Percentiles rank a stretch among this genome's conserved stretches.
Evolutionary conservation across 2,329 filamentous ascomycete genomes (phyloP).

Genomic region (Colletotrichum euphorbiae): DNA sequence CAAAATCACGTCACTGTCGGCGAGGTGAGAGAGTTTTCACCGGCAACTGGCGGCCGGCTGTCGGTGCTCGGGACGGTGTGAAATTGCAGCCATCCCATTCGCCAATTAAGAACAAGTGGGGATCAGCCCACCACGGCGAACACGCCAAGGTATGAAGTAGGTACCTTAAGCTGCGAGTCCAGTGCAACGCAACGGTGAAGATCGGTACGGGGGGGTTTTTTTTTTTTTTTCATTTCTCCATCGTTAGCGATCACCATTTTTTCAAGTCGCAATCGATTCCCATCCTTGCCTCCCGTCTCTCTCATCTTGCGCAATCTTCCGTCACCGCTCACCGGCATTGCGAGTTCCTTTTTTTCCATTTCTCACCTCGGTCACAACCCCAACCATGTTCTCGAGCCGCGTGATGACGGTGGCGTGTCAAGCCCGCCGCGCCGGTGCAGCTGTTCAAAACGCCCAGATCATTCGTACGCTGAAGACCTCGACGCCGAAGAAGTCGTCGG

Average conservation of each 20-base stretch:
- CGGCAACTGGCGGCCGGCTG: background rate
- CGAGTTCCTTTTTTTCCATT: background rate
- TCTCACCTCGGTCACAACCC: background rate
- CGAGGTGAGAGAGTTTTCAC: background rate
- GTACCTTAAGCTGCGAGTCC: too few species aligned
- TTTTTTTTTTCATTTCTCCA: too few species aligned
- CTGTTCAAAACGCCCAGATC: slow-evolving; percentile 1
- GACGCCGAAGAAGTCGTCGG: background rate
- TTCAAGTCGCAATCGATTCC: background rate
- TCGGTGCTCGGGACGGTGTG: slow-evolving; percentile 1
- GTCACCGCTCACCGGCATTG: background rate
- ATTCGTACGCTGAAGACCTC: slow-evolving; percentile 4
- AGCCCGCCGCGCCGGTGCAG: slow-evolving; percentile 23
- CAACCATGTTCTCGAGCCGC: slow-evolving; percentile 43
- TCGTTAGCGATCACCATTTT: background rate
- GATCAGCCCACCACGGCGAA: too few species aligned
- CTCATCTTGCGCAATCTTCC: background rate
- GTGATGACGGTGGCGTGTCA: slow-evolving; percentile 38
- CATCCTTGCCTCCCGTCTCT: background rate
- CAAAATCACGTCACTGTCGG: slow-evolving; percentile 11
- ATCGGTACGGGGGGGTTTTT: too few species aligned
- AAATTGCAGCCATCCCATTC: background rate
- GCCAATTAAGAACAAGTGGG: slow-evolving; percentile 1
- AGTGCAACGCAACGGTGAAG: too few species aligned
- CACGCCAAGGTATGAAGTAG: too few species aligned